Evolutionary conservation across 768 basidiomycete genomes (phyloP).

Genomic region (Naganishia kalamii): DNA sequence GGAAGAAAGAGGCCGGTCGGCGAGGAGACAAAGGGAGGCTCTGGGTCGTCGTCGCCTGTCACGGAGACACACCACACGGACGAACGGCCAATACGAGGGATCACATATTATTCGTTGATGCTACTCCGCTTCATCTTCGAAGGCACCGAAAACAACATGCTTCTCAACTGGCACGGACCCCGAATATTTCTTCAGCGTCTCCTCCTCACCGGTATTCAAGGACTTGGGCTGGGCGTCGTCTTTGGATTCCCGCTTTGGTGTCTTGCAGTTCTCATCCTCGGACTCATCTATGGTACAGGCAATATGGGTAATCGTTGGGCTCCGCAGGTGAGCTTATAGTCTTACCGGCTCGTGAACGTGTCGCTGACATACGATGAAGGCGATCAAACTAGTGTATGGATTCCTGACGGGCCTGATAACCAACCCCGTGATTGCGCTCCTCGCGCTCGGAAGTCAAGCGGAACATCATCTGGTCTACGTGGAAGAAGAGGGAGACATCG

Average conservation of each 20-base stretch:
- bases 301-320: constrained; percentile 41
- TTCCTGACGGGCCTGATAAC: constrained; percentile 44
- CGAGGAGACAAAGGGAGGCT: neutral
- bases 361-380: neutral
- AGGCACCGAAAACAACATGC: constrained; percentile 45
- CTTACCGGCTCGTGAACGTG: neutral
- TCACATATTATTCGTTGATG: constrained; percentile 37
- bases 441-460: constrained; percentile 45
- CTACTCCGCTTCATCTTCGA: constrained; percentile 45
- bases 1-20: neutral
- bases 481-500: constrained; percentile 1
- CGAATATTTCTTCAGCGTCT: constrained; percentile 29
- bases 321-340: constrained; percentile 28
- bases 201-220: constrained; percentile 40
- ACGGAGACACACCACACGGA: too few species aligned
- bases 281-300: constrained; percentile 40
- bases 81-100: neutral
- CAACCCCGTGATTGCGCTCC: constrained; percentile 43
- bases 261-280: constrained; percentile 42
- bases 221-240: constrained; percentile 38
- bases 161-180: constrained; percentile 23
- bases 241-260: constrained; percentile 46
- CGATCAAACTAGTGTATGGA: constrained; percentile 44
- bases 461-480: constrained; percentile 43
- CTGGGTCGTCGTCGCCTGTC: too few species aligned